phyloP scores from a whole-genome alignment of 441 rosid genomes.

The Eruca vesicaria region DNA sequence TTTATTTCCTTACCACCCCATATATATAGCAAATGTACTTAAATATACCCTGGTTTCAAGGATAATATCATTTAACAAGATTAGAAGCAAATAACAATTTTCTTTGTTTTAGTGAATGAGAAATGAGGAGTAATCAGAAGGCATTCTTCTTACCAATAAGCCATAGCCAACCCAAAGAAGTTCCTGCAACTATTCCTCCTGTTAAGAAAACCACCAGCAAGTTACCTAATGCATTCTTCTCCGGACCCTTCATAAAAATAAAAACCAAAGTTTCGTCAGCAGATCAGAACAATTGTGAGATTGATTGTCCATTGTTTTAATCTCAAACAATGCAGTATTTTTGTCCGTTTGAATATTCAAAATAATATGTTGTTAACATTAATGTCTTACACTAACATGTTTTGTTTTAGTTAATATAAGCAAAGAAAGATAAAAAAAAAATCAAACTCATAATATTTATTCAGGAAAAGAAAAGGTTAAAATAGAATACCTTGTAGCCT shows the following conservation, averaged over 20 bases:
- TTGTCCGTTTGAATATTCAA: too few relatives aligned
- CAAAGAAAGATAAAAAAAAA: too few relatives aligned
- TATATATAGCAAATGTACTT: not conserved
- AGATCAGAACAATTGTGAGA: not conserved
- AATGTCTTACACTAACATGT: too few relatives aligned
- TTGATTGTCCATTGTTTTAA: too few relatives aligned
- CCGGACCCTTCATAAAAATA: slow-evolving; percentile 59
- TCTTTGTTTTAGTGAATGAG: not conserved
- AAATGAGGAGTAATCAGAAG: slow-evolving; percentile 8
- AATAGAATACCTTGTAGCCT: slow-evolving; percentile 68
- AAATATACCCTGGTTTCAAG: not conserved
- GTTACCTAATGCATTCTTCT: slow-evolving; percentile 86
- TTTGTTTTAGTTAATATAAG: too few relatives aligned
- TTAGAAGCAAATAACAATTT: not conserved
- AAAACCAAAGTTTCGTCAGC: not conserved
- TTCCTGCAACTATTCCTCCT: slow-evolving; percentile 67
- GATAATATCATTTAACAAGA: not conserved
- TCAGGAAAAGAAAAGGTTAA: not conserved
- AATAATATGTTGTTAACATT: too few relatives aligned
- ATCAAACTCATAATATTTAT: not conserved
- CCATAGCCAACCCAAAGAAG: slow-evolving; percentile 87
- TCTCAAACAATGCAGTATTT: too few relatives aligned
- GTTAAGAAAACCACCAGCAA: slow-evolving; percentile 56
- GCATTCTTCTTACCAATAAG: slow-evolving; percentile 64
- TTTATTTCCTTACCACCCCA: not conserved